These are phyloP conservation scores for Colletotrichum liaoningense DNA, from an alignment of 2,329 filamentous ascomycete genomes.

Conservation along the genomic window DNA sequence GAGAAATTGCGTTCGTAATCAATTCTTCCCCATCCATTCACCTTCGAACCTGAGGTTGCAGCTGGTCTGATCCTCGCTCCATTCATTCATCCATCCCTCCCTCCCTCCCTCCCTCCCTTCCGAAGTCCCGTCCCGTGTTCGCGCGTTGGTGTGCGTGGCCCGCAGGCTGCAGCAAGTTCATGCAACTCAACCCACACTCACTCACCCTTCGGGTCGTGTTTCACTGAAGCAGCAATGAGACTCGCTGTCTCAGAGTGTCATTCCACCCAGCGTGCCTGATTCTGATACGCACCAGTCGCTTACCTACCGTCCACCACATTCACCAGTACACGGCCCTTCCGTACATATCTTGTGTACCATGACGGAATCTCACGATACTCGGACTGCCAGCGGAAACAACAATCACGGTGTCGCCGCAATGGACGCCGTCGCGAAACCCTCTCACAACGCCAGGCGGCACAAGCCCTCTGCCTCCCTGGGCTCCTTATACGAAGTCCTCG, in stretches of 20 bases:
- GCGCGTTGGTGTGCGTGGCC: neutral
- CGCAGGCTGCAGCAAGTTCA: neutral
- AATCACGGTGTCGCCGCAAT: neutral
- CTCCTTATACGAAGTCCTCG: conserved; percentile 30
- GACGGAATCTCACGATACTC: neutral
- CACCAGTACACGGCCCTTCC: no score
- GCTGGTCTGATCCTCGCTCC: neutral
- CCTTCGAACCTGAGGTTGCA: neutral
- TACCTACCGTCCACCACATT: neutral
- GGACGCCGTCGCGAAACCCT: neutral
- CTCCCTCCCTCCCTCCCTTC: neutral
- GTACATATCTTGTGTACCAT: neutral
- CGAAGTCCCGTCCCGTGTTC: neutral
- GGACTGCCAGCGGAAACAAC: neutral
- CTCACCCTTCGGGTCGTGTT: neutral
- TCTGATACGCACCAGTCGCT: neutral
- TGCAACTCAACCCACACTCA: neutral
- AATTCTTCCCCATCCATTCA: neutral
- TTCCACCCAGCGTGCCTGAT: neutral
- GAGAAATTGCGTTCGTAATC: no score
- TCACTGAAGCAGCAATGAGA: neutral
- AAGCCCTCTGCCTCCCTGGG: conserved; percentile 18
- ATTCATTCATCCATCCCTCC: neutral
- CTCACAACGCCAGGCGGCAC: conserved; percentile 9
- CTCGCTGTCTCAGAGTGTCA: neutral